These are phyloP conservation scores for Astraeus odoratus DNA, from an alignment of 768 basidiomycete genomes.

Conservation along the genomic window DNA sequence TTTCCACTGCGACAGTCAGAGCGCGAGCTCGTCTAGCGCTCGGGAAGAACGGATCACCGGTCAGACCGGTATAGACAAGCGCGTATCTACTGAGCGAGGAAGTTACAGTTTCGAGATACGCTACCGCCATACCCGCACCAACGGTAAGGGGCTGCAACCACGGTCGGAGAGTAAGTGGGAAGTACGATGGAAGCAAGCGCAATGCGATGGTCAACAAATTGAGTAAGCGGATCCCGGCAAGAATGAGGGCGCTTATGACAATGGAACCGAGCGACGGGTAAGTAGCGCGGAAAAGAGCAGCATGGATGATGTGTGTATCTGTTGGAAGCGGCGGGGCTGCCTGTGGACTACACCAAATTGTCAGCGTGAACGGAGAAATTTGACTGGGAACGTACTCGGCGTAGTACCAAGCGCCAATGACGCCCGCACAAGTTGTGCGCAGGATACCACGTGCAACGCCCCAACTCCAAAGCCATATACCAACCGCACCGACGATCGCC, in stretches of 20 bases:
- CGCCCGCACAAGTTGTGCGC: constrained; percentile 69
- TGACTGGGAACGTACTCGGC: constrained; percentile 36
- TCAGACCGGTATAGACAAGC: constrained; percentile 67
- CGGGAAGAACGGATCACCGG: constrained; percentile 63
- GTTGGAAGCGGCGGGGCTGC: constrained; percentile 35
- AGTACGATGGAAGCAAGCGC: constrained; percentile 49
- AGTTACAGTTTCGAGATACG: constrained; percentile 38
- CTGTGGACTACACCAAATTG: constrained; percentile 12
- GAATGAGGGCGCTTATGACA: constrained; percentile 66
- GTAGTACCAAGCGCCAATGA: constrained; percentile 93
- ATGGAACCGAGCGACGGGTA: constrained; percentile 80
- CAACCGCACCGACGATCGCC: constrained; percentile 52
- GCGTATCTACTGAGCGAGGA: constrained; percentile 58
- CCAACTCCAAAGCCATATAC: constrained; percentile 69
- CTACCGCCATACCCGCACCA: constrained; percentile 32
- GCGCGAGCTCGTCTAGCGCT: constrained; percentile 50
- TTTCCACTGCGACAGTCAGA: constrained; percentile 51
- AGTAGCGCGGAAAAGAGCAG: constrained; percentile 70
- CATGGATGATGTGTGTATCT: constrained; percentile 69
- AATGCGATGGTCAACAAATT: constrained; percentile 43
- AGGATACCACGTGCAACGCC: constrained; percentile 73
- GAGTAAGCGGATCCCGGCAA: constrained; percentile 62
- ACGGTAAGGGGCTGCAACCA: constrained; percentile 35
- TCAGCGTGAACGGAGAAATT: constrained; percentile 1
- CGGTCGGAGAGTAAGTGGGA: constrained; percentile 35